Base-by-base conservation (phyloP, 192 early-diverging fungal species). In the Borealophlyctis nickersoniae region DNA sequence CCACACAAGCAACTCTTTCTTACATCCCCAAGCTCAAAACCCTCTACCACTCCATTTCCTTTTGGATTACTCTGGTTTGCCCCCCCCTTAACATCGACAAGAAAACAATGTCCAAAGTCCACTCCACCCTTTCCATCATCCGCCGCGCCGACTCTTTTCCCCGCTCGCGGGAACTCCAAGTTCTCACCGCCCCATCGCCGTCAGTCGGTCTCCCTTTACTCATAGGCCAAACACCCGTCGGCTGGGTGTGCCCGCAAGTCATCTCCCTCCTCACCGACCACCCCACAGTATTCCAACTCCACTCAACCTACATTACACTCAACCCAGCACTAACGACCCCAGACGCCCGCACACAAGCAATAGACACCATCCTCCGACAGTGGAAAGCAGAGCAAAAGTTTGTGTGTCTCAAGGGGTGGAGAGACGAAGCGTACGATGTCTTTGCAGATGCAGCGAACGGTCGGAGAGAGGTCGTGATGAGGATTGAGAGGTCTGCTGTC, bases 351-450 rank as follows among this genome's bases (percentile, higher is more conserved):
- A 79, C 77, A 3, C 23, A 7, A 19, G 71, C 57, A 13, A 48
- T 81, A 9, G 79, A 77, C 29, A 16, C 19, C 22, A 70, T 81
- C 36, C 58, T 81, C 11, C 36, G 56, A 19, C 28, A 30, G 2
- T 79, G 67, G 71, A 60, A 60, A 24, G 64, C 52, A 58, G 7
- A 36, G 29, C 36, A 28, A 36, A 29, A 29, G 2, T 70, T 76
- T 62, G 5, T n/a, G 11, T 72, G 72, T 26, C 49, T 82, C 30
- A 52, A 78, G 62, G 88, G 89, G 1, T 98, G 95, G 95, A 74
- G 95, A 9, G 74, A 86, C 60, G 95, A 95, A 67, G 77, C 92
- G 14, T 95, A 91, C 64, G 80, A 86, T 16, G 87, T 95, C 4
- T 92, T 89, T 61, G 88, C 86, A 0, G 1, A 50, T n/a, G 24